phyloP scores from a whole-genome alignment of 192 early-diverging fungal species.

The Backusella sp. region DNA sequence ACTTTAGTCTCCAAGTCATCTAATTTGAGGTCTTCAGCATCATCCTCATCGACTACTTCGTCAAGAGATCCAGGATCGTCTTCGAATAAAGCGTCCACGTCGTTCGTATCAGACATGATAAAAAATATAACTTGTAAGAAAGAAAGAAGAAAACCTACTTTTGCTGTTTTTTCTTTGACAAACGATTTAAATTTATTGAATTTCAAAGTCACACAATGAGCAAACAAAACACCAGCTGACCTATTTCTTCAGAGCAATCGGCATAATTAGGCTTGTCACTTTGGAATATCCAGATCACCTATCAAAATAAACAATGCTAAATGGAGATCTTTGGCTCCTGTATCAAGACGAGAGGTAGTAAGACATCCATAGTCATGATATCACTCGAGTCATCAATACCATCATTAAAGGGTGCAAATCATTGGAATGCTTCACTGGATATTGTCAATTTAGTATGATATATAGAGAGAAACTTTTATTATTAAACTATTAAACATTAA shows the following conservation, averaged over 20 bases:
- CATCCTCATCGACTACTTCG: slow-evolving; percentile 58
- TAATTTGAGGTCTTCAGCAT: slow-evolving; percentile 69
- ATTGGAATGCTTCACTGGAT: background rate
- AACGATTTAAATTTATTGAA: background rate
- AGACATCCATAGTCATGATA: too few species aligned
- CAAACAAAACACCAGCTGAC: background rate
- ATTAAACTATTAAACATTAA: background rate
- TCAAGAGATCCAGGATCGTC: slow-evolving; percentile 47
- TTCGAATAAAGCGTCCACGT: slow-evolving; percentile 54
- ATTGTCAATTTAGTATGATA: background rate
- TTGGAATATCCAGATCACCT: too few species aligned
- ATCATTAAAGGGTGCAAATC: background rate
- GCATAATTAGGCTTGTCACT: too few species aligned
- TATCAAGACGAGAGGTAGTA: too few species aligned
- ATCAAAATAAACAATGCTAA: too few species aligned
- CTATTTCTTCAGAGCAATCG: background rate
- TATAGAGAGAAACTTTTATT: background rate
- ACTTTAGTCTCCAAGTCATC: slow-evolving; percentile 68
- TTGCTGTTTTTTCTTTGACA: background rate
- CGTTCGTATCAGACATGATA: slow-evolving; percentile 27
- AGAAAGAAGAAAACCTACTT: background rate
- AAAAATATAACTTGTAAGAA: background rate
- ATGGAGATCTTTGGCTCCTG: too few species aligned
- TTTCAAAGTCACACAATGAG: background rate
- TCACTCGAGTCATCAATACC: too few species aligned